These are phyloP conservation scores for Pugionium cornutum DNA, from an alignment of 345 rosid genomes.

Conservation along the genomic window DNA sequence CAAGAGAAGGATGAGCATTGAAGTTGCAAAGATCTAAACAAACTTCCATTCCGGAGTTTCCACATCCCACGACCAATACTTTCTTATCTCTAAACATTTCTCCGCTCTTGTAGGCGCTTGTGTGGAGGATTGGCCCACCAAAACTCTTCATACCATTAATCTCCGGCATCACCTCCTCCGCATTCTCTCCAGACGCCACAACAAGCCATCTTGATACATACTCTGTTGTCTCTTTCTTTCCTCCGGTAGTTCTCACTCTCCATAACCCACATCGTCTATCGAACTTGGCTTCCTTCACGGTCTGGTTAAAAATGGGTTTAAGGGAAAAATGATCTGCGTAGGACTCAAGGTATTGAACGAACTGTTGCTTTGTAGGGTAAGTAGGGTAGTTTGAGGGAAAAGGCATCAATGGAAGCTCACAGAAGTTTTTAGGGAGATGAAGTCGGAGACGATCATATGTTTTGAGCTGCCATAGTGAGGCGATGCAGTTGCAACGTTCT, in stretches of 20 bases:
- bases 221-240: conserved; percentile 44
- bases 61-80: conserved; percentile 90
- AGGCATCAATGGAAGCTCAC: conserved; percentile 70
- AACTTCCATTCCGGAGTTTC: conserved; percentile 95
- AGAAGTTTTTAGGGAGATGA: conserved; percentile 84
- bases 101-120: conserved; percentile 61
- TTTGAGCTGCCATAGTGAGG: conserved; percentile 74
- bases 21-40: conserved; percentile 81
- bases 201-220: conserved; percentile 66
- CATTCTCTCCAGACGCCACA: conserved; percentile 86
- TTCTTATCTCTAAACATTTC: conserved; percentile 49
- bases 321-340: conserved; percentile 50
- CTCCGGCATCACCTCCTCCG: conserved; percentile 59
- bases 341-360: conserved; percentile 56
- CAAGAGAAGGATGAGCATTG: conserved; percentile 63
- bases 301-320: conserved; percentile 51
- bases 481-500: conserved; percentile 66
- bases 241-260: conserved; percentile 54
- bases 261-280: conserved; percentile 53
- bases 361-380: conserved; percentile 79
- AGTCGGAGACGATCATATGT: conserved; percentile 89
- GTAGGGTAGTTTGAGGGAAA: conserved; percentile 67
- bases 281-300: conserved; percentile 58
- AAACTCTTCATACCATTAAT: conserved; percentile 63
- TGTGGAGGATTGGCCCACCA: conserved; percentile 57